These are phyloP conservation scores for Eucalyptus sp. DNA, from an alignment of 345 rosid species.

Conservation along the genomic window DNA sequence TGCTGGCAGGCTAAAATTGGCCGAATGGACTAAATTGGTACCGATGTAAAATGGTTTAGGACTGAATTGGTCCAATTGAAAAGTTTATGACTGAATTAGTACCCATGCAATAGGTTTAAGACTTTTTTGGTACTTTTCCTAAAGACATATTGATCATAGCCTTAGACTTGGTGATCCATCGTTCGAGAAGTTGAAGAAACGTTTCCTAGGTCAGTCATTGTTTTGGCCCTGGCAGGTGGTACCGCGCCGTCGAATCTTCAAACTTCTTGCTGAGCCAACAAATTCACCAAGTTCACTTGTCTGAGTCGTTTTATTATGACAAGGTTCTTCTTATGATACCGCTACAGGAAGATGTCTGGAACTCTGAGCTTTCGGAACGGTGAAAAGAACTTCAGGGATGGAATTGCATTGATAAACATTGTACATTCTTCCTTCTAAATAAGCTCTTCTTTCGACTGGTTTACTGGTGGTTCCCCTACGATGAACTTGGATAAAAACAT, in stretches of 20 bases:
- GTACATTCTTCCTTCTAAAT: not conserved
- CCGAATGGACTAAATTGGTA: no score
- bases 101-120: no score
- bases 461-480: not conserved
- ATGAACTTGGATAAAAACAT: not conserved
- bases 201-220: rapidly evolving
- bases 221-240: not conserved
- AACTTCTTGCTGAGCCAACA: not conserved
- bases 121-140: no score
- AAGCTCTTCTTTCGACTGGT: not conserved
- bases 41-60: no score
- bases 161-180: not conserved
- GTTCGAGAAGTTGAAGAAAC: not conserved
- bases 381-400: not conserved
- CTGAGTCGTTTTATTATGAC: not conserved
- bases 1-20: no score
- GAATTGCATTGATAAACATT: not conserved
- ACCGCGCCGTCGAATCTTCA: not conserved
- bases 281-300: not conserved
- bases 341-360: not conserved
- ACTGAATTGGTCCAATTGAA: no score
- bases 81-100: no score
- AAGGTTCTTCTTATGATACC: not conserved
- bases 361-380: not conserved
- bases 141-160: not conserved